A percentile compares a stretch with the other conserved stretches of the same genome.
phyloP scores from a whole-genome alignment of 2,329 filamentous ascomycete species.

The Cladophialophora bantiana region DNA sequence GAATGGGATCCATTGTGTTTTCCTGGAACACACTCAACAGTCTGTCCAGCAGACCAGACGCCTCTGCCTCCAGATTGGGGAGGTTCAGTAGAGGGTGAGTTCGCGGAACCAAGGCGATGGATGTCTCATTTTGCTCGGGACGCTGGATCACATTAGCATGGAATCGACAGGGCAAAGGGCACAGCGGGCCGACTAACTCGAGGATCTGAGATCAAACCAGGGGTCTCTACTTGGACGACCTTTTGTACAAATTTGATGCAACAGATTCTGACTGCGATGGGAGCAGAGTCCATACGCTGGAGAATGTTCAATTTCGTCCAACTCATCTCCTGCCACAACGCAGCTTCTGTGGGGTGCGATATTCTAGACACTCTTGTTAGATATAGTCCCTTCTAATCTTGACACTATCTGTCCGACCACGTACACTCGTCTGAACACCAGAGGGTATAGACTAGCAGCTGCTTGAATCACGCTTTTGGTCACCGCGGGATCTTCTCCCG shows the following conservation, averaged over 20 bases:
- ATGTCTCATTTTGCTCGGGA: conserved; percentile 80
- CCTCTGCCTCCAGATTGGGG: conserved; percentile 87
- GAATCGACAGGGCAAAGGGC: conserved; percentile 4
- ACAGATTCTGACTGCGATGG: conserved; percentile 81
- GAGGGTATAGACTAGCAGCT: conserved; percentile 88
- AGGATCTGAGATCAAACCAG: conserved; percentile 79
- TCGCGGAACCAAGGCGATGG: conserved; percentile 81
- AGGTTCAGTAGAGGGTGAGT: conserved; percentile 82
- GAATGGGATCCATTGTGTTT: conserved; percentile 82
- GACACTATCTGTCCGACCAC: conserved; percentile 53
- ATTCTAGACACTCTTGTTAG: conserved; percentile 64
- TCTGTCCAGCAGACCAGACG: conserved; percentile 86
- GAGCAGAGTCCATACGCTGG: conserved; percentile 82
- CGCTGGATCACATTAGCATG: conserved; percentile 57
- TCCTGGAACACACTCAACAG: conserved; percentile 86
- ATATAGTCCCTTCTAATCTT: conserved; percentile 8
- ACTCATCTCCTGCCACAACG: conserved; percentile 86
- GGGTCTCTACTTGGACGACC: conserved; percentile 89
- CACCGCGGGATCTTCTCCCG: conserved; percentile 79
- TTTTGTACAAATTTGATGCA: conserved; percentile 98
- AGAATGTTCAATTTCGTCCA: conserved; percentile 89
- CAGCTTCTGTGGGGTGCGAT: conserved; percentile 79
- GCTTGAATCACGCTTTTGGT: conserved; percentile 87
- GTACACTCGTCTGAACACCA: conserved; percentile 93
- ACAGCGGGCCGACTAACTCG: conserved; percentile 65